Evolutionary conservation across 108 stramenopile species (phyloP).

Genomic region (Aurantiochytrium sp.): DNA sequence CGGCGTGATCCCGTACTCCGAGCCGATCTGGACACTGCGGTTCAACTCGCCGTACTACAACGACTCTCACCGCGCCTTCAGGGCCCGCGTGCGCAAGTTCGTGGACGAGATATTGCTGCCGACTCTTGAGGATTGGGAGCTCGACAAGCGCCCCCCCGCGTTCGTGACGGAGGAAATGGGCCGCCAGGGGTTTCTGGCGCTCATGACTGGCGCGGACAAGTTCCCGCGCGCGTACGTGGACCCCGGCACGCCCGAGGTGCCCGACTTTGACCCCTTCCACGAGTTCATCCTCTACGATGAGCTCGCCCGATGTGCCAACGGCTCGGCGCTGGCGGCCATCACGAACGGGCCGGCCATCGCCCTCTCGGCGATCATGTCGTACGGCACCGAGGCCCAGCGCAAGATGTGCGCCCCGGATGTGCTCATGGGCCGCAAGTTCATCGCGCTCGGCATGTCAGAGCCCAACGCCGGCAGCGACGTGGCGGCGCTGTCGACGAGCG

Average conservation of each 20-base stretch:
- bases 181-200: background rate
- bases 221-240: background rate
- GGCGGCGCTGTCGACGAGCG: background rate
- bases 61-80: background rate
- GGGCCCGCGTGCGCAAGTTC: background rate
- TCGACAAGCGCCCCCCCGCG: background rate
- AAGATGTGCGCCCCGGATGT: background rate
- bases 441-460: background rate
- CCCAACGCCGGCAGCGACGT: background rate
- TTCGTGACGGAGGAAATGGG: constrained; percentile 2
- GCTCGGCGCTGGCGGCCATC: background rate
- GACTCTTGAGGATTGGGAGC: background rate
- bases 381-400: background rate
- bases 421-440: constrained; percentile 12
- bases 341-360: background rate
- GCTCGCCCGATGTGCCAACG: background rate
- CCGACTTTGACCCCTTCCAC: background rate
- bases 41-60: constrained; percentile 27
- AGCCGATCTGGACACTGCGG: background rate
- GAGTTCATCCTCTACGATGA: constrained; percentile 23
- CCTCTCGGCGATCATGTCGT: background rate
- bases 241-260: background rate
- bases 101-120: background rate
- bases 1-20: background rate
- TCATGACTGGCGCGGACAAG: background rate